Evolutionary conservation across 345 rosid genomes (phyloP).

Genomic region (Acer saccharum): DNA sequence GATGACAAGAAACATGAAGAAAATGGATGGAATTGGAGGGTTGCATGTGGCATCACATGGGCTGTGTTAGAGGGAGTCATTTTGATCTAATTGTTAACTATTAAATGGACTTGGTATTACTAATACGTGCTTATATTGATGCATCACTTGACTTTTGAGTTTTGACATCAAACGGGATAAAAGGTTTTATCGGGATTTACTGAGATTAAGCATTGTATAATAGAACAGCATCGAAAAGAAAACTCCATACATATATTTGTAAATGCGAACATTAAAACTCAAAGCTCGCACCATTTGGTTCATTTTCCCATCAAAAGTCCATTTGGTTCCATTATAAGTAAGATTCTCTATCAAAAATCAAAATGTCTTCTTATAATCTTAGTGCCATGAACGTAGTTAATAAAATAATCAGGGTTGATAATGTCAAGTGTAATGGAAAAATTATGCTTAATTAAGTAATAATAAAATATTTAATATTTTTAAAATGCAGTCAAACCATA

Average conservation of each 20-base stretch:
- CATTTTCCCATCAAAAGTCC: neutral
- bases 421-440: neutral
- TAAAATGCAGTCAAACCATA: neutral
- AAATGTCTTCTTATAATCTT: neutral
- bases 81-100: no score
- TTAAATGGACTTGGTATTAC: neutral
- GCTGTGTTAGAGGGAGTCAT: neutral
- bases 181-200: no score
- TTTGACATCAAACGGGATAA: no score
- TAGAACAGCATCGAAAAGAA: no score
- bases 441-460: neutral
- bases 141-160: neutral
- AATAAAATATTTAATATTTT: no score
- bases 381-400: neutral
- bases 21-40: neutral
- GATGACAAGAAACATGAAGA: neutral
- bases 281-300: neutral
- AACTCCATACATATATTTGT: no score
- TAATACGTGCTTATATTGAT: neutral
- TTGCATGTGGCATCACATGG: slow-evolving; percentile 11
- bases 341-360: neutral
- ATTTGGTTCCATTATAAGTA: neutral
- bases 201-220: no score
- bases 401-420: neutral
- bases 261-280: no score